Evolutionary conservation across 495 filamentous ascomycete species (phyloP).

Genomic region (Tuber umbilicatum): DNA sequence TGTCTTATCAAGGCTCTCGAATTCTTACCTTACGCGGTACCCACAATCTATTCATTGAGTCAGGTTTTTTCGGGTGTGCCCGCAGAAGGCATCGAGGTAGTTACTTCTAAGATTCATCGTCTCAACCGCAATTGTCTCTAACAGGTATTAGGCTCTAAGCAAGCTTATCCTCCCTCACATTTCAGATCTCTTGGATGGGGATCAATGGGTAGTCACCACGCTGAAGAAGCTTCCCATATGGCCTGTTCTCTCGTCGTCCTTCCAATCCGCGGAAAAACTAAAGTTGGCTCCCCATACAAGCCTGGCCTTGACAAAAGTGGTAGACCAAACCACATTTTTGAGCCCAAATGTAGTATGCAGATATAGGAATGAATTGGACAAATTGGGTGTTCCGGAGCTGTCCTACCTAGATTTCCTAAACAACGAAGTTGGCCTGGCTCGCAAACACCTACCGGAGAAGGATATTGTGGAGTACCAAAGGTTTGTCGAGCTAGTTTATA

Average conservation of each 20-base stretch:
- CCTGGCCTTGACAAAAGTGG: constrained; percentile 12
- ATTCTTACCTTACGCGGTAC: background rate
- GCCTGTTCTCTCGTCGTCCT: constrained; percentile 21
- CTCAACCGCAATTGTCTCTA: background rate
- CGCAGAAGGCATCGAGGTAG: background rate
- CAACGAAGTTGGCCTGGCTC: constrained; percentile 9
- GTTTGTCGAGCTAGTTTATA: constrained; percentile 15
- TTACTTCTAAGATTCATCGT: background rate
- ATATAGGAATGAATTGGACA: constrained; percentile 4
- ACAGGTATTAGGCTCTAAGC: constrained; percentile 20
- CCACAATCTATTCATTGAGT: background rate
- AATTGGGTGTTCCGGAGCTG: constrained; percentile 17
- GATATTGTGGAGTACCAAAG: constrained; percentile 18
- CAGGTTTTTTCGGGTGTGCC: background rate
- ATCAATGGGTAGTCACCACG: background rate
- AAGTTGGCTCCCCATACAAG: constrained; percentile 19
- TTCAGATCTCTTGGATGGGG: constrained; percentile 6
- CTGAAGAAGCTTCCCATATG: constrained; percentile 28
- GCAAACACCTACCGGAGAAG: constrained; percentile 6
- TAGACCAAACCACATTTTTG: constrained; percentile 17
- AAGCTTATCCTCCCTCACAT: constrained; percentile 12
- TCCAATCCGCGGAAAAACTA: constrained; percentile 20
- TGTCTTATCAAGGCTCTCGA: constrained; percentile 22
- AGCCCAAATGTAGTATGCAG: constrained; percentile 1
- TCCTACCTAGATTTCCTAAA: constrained; percentile 13